Percentiles rank a stretch among this genome's conserved stretches.
Conservation (phyloP, 768 basidiomycete species). For the Omphalotus guepiniiformis region DNA sequence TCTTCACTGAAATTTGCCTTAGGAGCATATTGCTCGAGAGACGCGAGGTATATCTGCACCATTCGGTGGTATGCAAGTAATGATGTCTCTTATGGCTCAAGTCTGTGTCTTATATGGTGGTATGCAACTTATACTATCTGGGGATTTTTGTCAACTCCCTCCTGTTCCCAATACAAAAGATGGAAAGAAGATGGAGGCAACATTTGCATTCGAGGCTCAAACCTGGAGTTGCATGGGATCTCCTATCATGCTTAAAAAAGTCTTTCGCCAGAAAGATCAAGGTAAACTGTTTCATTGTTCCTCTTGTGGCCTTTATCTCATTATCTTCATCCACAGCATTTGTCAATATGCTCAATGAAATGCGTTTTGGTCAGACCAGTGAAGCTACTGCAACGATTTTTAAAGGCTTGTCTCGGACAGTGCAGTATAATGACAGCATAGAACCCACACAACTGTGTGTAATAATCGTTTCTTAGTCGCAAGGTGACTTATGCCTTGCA, state of each 20-base stretch:
- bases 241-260: conserved; percentile 58
- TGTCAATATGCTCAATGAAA: conserved; percentile 81
- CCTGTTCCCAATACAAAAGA: conserved; percentile 61
- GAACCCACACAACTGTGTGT: conserved; percentile 78
- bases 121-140: conserved; percentile 71
- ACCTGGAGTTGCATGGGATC: conserved; percentile 68
- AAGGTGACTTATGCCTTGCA: conserved; percentile 21
- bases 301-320: neutral
- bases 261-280: conserved; percentile 88
- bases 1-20: conserved; percentile 23
- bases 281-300: conserved; percentile 26
- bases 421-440: conserved; percentile 67
- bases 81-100: neutral
- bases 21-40: conserved; percentile 61
- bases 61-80: conserved; percentile 86
- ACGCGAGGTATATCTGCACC: conserved; percentile 50
- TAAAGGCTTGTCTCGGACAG: conserved; percentile 46
- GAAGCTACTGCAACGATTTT: conserved; percentile 44
- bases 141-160: conserved; percentile 90
- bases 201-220: conserved; percentile 77
- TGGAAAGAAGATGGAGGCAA: conserved; percentile 41
- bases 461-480: neutral
- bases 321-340: conserved; percentile 42
- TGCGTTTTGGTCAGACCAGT: conserved; percentile 71
- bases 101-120: neutral